Evolutionary conservation across 495 filamentous ascomycete species (phyloP), one percentile per base, ranked within the genome.

Genomic region (Aspergillus olivimuriae): DNA sequence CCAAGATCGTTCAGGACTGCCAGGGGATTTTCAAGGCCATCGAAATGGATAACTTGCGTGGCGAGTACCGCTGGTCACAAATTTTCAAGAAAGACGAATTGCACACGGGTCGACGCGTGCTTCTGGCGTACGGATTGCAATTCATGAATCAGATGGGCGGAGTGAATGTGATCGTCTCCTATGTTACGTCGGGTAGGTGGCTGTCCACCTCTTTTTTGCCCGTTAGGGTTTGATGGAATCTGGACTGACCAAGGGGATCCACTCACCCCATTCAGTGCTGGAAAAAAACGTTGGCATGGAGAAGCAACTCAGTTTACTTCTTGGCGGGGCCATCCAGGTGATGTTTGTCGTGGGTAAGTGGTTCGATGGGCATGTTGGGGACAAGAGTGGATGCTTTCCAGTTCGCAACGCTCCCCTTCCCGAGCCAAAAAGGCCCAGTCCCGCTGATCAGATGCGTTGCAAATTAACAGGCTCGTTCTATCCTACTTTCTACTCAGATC

Each of bases 121-220:
- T 73, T 31, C 65, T 81, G 7, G 74, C 76, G 1, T 73, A 70
- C 49, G 64, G 63, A 30, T 65, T 74, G 24, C 62, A 77, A 54
- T 63, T 72, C 47, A 69, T 74, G 70, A 66, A 76, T 50, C 70
- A 77, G 34, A 47, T 64, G 10, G 48, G 51, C 17, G 77, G 77
- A 9, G 64, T 72, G 40, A 79, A 77, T 41, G 60, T 79, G 50
- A 64, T 80, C 19, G 73, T 69, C 11, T 75, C 75, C 41, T 78
- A 74, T 56, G 63, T 71, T 11, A 73, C 76, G 17, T 61, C 66
- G 14, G 52, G 56, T 59, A 50, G 49, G 22, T 26, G 2, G 3
- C 10, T n/a, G n/a, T 18, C 14, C 18, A 16, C 10, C 22, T 28
- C 38, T 16, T 17, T 8, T 11, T n/a, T 14, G 10, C 8, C 21